Evolutionary conservation across 2,329 filamentous ascomycete genomes (phyloP).

Genomic region (Xylaria sp.): DNA sequence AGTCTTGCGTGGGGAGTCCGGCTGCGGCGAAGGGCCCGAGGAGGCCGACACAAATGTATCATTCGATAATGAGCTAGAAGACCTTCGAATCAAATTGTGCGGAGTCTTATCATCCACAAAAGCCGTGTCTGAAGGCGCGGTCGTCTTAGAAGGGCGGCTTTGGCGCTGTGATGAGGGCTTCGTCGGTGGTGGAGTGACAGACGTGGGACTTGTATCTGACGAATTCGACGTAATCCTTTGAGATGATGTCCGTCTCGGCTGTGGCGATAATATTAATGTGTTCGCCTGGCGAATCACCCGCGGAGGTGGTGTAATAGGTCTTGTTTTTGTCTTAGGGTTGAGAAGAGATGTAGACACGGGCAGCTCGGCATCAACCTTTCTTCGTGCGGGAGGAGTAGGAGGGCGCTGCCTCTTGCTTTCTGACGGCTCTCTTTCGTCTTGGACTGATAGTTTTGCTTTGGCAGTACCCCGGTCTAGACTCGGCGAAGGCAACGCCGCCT

Average conservation of each 20-base stretch:
- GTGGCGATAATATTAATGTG: slow-evolving; percentile 46
- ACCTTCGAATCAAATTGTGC: slow-evolving; percentile 24
- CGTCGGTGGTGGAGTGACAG: slow-evolving; percentile 26
- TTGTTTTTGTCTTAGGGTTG: slow-evolving; percentile 39
- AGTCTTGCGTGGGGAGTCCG: slow-evolving; percentile 45
- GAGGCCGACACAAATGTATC: slow-evolving; percentile 60
- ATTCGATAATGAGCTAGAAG: slow-evolving; percentile 55
- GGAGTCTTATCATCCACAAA: slow-evolving; percentile 12
- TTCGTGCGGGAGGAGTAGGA: slow-evolving; percentile 44
- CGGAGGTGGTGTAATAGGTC: slow-evolving; percentile 43
- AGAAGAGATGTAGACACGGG: slow-evolving; percentile 16
- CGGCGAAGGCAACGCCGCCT: slow-evolving; percentile 35
- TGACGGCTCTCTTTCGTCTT: background rate
- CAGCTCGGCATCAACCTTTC: slow-evolving; percentile 31
- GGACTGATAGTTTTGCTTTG: slow-evolving; percentile 8
- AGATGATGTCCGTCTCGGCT: slow-evolving; percentile 43
- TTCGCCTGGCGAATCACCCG: slow-evolving; percentile 37
- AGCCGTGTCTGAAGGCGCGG: slow-evolving; percentile 13
- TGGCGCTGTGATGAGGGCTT: slow-evolving; percentile 38
- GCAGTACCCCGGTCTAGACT: slow-evolving; percentile 16
- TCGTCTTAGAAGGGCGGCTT: slow-evolving; percentile 19
- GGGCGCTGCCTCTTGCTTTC: slow-evolving; percentile 38
- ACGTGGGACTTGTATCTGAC: slow-evolving; percentile 25
- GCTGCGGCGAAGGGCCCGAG: slow-evolving; percentile 50
- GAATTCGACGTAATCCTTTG: slow-evolving; percentile 40